Evolutionary conservation across 345 rosid genomes (phyloP).

Genomic region (Durio zibethinus): DNA sequence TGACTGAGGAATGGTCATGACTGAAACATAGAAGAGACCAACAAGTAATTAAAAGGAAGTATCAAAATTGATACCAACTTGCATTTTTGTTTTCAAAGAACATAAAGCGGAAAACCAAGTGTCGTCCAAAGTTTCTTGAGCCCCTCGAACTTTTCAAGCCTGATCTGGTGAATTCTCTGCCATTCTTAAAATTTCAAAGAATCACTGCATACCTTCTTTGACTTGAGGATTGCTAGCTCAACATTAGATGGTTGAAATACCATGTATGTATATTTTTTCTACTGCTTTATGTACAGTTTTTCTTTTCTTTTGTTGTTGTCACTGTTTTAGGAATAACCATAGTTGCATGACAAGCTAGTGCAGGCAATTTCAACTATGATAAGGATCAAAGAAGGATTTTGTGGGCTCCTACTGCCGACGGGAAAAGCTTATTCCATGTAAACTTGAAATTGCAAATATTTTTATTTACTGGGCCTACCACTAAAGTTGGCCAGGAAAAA

Average conservation of each 20-base stretch:
- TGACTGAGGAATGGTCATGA: conserved; percentile 15
- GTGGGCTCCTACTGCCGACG: conserved; percentile 23
- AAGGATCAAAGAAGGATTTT: conserved; percentile 20
- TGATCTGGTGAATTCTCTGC: not conserved
- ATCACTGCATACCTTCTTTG: conserved; percentile 16
- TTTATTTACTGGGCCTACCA: not conserved
- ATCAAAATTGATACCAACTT: not conserved
- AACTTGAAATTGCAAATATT: not conserved
- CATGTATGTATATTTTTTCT: not conserved
- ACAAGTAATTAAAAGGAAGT: not conserved
- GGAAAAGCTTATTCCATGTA: not conserved
- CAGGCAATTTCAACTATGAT: conserved; percentile 18
- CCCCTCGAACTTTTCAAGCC: conserved; percentile 11
- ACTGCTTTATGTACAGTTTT: not conserved
- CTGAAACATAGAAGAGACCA: not conserved
- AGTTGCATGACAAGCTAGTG: conserved; percentile 8
- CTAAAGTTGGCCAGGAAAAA: not conserved
- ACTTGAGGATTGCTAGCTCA: conserved; percentile 9
- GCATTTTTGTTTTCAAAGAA: not conserved
- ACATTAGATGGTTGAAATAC: conserved; percentile 12
- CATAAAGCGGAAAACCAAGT: not conserved
- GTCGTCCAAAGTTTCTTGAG: not conserved
- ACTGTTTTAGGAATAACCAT: not conserved
- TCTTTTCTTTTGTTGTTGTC: not conserved
- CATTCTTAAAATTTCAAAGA: not conserved